Conservation (phyloP, 768 basidiomycete species). For the Stropharia rugosoannulata region DNA sequence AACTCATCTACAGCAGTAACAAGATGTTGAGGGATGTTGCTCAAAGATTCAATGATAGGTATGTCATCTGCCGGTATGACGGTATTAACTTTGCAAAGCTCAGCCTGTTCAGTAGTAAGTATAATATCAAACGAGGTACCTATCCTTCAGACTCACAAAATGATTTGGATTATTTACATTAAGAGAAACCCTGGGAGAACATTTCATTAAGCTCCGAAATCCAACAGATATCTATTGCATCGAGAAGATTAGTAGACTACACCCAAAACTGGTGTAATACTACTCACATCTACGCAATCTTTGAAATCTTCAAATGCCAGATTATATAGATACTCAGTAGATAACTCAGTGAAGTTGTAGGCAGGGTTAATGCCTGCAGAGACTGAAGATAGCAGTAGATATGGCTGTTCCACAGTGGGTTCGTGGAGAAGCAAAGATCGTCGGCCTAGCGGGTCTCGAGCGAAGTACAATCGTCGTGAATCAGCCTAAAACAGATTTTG, state of each 20-base stretch:
- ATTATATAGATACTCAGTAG: slow-evolving; percentile 55
- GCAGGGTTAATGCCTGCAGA: slow-evolving; percentile 46
- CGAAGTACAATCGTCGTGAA: slow-evolving; percentile 61
- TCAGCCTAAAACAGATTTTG: slow-evolving; percentile 31
- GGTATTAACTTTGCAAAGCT: slow-evolving; percentile 44
- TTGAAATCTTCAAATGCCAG: slow-evolving; percentile 39
- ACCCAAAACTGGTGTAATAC: background rate
- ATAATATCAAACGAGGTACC: background rate
- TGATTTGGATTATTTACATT: background rate
- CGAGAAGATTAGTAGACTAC: background rate
- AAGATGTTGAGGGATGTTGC: slow-evolving; percentile 44
- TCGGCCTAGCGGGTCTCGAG: slow-evolving; percentile 81
- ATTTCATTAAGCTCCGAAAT: slow-evolving; percentile 1
- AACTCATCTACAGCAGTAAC: slow-evolving; percentile 45
- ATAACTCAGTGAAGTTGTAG: slow-evolving; percentile 61
- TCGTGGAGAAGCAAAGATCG: slow-evolving; percentile 78
- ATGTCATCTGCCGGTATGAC: slow-evolving; percentile 43
- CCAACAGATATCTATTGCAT: background rate
- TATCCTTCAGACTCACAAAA: slow-evolving; percentile 26
- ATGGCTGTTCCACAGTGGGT: slow-evolving; percentile 47
- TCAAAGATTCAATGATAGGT: slow-evolving; percentile 34
- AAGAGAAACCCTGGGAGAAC: slow-evolving; percentile 1
- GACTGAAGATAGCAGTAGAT: slow-evolving; percentile 65
- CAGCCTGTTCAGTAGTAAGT: slow-evolving; percentile 34
- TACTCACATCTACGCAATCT: slow-evolving; percentile 3